Evolutionary conservation across 345 rosid species (phyloP), one percentile per base, ranked within the genome.

Genomic region (Populus simonii): DNA sequence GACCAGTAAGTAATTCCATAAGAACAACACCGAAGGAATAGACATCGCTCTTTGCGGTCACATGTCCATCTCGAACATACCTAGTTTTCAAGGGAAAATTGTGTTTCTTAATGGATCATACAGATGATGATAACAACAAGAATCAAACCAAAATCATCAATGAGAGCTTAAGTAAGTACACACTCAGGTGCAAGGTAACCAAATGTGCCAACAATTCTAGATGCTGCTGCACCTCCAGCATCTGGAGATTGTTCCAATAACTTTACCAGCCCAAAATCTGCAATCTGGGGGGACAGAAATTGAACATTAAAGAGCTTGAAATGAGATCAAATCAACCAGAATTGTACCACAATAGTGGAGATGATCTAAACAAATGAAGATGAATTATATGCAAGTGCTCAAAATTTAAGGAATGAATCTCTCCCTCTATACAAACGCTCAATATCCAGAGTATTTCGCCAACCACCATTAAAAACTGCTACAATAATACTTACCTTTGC

Each of bases 101-200:
- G 12, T n/a, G 25, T 8, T 63, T 41, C 3, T 41, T 41, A 41
- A 41, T 9, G 45, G 45, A 41, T 41, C 45, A 41, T 10, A 38
- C 39, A 1, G 8, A 38, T 38, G 41, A 49, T 7, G 41, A 36
- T 16, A 31, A 57, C 15, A 23, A 35, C 59, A 23, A 41, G 9
- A 45, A 57, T 22, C 31, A 72, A 41, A 23, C 10, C n/a, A 71
- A 41, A 69, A n/a, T n/a, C 53, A 73, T 18, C 49, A 73, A 18
- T 22, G 23, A 33, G 75, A 33, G 57, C 31, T 35, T 35, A 35
- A 18, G 33, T 22, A n/a, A 72, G 75, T 57, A 73, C 83, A 66
- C 36, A 85, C 86, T 86, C 84, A 6, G 88, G 88, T 27, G 88
- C 79, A 75, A 85, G 85, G 75, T 85, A 85, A 73, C 86, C 86